phyloP scores from a whole-genome alignment of 768 basidiomycete species.

The Naganishia friedmannii region DNA sequence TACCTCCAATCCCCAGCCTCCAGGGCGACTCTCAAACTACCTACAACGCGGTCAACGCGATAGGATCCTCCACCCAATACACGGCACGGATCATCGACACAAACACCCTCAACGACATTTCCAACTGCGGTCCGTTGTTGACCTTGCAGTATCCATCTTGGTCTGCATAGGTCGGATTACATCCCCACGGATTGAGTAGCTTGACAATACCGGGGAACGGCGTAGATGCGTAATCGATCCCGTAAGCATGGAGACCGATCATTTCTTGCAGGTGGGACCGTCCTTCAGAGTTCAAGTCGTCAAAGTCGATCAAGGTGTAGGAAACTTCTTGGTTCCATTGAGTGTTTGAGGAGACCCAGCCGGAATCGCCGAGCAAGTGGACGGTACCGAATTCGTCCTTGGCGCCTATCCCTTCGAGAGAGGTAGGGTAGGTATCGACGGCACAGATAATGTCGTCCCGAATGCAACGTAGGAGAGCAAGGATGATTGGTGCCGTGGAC shows the following conservation, averaged over 20 bases:
- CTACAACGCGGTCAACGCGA: not conserved
- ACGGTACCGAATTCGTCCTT: constrained; percentile 17
- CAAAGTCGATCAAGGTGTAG: constrained; percentile 15
- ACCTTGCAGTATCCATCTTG: not conserved
- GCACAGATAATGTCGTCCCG: constrained; percentile 15
- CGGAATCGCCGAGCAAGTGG: constrained; percentile 20
- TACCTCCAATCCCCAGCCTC: not conserved
- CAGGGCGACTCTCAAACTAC: not conserved
- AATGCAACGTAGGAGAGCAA: not conserved
- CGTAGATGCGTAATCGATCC: constrained; percentile 4
- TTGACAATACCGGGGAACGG: constrained; percentile 12
- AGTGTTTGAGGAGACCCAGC: not conserved
- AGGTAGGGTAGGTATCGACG: constrained; percentile 15
- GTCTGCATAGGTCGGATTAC: not conserved
- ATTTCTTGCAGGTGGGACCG: not conserved
- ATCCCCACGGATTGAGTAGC: constrained; percentile 18
- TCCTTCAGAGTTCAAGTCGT: constrained; percentile 13
- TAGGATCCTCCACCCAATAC: constrained; percentile 9
- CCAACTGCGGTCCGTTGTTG: constrained; percentile 1
- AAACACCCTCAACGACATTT: constrained; percentile 19
- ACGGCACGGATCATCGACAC: constrained; percentile 1
- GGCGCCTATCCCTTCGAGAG: constrained; percentile 8
- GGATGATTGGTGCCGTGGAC: not conserved
- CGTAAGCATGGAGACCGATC: constrained; percentile 11
- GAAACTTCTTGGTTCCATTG: constrained; percentile 6